Evolutionary conservation across 2,329 filamentous ascomycete species (phyloP), one percentile per base, ranked within the genome.

Genomic region (Tolypocladium album): DNA sequence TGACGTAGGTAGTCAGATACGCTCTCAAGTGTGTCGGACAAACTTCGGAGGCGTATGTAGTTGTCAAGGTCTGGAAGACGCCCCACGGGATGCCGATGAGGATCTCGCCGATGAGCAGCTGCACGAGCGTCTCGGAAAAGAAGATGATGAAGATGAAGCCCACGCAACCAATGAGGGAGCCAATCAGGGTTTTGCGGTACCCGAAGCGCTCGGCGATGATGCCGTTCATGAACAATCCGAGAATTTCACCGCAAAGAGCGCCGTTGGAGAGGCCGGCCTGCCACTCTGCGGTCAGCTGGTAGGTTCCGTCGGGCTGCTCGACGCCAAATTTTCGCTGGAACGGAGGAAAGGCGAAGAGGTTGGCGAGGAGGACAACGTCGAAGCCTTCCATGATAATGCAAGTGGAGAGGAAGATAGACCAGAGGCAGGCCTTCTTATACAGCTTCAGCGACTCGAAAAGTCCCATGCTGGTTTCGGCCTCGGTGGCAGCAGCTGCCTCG

Each of bases 191-290:
- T 70, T 76, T 75, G 59, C 77, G 74, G 62, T 79, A 80, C 0
- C 78, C 78, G 53, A 75, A 73, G 0, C 71, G 69, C 36, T 83
- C 79, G 11, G 78, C 74, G 8, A 82, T 67, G 60, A 75, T 71
- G 17, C 81, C 82, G 60, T 76, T 79, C 58, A 78, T 38, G 58
- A 81, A 74, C 3, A 82, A 73, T 1, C 82, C 82, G 1, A 82
- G 47, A 27, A 84, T 79, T 59, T 78, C 73, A 13, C 82, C 82
- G 2, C 74, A 74, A 6, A 76, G 71, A 0, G 76, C 73, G 12
- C 76, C 80, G 53, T 81, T 82, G 50, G 73, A 75, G 4, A 84
- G 69, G 8, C 75, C 79, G 2, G 79, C 75, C 66, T 83, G 81
- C 82, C 82, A 84, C 0, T 75, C 70, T 1, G 78, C 77, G 0